A percentile compares a stretch with the other conserved stretches of the same genome.
Evolutionary conservation across 495 filamentous ascomycete genomes (phyloP).

Genomic region (Aspergillus coremiiformis): DNA sequence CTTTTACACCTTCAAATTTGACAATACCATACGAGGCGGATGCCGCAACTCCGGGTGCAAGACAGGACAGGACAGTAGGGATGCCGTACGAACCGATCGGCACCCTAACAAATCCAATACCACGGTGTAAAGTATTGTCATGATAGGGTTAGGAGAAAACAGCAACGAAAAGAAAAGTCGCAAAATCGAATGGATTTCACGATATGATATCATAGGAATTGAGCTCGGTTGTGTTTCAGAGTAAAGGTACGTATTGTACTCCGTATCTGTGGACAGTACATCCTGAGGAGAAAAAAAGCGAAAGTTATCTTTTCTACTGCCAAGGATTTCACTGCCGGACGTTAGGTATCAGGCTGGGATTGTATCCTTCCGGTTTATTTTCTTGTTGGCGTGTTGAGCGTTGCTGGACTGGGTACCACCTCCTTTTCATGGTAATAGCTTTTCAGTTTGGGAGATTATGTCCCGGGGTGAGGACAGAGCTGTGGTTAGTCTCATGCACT

Average conservation of each 20-base stretch:
- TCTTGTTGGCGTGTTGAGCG: neutral
- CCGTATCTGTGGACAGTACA: no score
- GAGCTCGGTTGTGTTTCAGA: neutral
- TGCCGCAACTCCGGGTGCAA: neutral
- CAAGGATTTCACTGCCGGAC: neutral
- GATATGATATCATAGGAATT: neutral
- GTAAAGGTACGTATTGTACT: no score
- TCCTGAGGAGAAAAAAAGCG: neutral
- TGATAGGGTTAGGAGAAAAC: no score
- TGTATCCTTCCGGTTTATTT: neutral
- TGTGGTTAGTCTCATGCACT: neutral
- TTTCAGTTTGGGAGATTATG: neutral
- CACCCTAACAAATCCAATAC: neutral
- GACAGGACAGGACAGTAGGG: no score
- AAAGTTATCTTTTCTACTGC: neutral
- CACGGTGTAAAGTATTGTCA: no score
- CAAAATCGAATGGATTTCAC: no score
- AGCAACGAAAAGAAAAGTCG: no score
- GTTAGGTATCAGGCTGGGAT: neutral
- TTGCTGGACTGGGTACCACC: neutral
- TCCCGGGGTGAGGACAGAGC: neutral
- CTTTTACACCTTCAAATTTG: neutral
- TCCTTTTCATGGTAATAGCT: neutral
- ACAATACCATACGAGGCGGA: constrained; percentile 2
- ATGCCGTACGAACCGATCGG: constrained; percentile 5